These are phyloP conservation scores for Amanita pallidorosea DNA, from an alignment of 768 basidiomycete species.

Conservation along the genomic window DNA sequence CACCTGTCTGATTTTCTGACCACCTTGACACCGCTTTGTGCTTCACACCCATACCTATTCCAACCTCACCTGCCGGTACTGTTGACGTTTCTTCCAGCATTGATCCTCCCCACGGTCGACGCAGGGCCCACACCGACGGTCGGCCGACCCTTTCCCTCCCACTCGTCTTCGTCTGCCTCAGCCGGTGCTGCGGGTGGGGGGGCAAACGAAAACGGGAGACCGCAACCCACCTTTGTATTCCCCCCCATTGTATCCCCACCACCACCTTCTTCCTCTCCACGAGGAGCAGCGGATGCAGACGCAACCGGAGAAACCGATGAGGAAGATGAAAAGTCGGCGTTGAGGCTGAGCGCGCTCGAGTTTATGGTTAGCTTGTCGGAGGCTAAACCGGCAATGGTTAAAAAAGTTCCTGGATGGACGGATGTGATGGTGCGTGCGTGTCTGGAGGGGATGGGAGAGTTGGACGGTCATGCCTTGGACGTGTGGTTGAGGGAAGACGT, in stretches of 20 bases:
- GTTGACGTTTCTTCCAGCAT: conserved; percentile 56
- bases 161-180: background rate
- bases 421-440: conserved; percentile 62
- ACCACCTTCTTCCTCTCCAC: conserved; percentile 14
- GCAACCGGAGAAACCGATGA: conserved; percentile 21
- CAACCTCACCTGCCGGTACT: conserved; percentile 58
- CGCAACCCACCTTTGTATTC: conserved; percentile 27
- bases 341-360: conserved; percentile 68
- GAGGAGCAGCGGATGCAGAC: conserved; percentile 11
- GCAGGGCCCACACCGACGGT: conserved; percentile 41
- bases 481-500: conserved; percentile 73
- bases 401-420: conserved; percentile 61
- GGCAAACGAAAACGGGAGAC: conserved; percentile 8
- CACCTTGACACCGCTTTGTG: conserved; percentile 60
- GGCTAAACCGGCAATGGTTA: conserved; percentile 59
- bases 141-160: conserved; percentile 29
- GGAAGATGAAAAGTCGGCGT: conserved; percentile 57
- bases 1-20: conserved; percentile 57
- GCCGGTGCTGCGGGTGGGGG: background rate
- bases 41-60: conserved; percentile 62
- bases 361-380: conserved; percentile 79
- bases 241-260: conserved; percentile 15
- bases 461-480: conserved; percentile 41
- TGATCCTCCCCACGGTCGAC: conserved; percentile 53
- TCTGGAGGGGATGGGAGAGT: conserved; percentile 73